A percentile compares a stretch with the other conserved stretches of the same genome.
phyloP scores from a whole-genome alignment of 441 rosid species.

The Metrosideros polymorpha region DNA sequence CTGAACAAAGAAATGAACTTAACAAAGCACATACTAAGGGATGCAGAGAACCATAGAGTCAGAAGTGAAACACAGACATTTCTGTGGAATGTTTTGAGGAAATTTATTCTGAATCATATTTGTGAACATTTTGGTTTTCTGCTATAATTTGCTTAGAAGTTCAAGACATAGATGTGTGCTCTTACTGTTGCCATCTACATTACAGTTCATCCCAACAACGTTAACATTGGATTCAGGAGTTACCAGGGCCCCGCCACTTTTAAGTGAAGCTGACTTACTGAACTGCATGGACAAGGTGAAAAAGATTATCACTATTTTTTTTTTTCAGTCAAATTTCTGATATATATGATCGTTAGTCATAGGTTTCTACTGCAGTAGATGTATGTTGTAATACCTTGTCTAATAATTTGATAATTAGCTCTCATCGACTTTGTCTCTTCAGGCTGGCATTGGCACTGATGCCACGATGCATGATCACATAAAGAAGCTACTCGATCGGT shows the following conservation, averaged over 20 bases:
- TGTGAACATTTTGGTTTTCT: background rate
- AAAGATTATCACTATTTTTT: conserved; percentile 1
- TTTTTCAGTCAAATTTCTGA: background rate
- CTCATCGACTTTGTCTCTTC: conserved; percentile 6
- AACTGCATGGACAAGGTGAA: conserved; percentile 97
- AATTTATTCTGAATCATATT: background rate
- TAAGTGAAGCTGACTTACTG: conserved; percentile 92
- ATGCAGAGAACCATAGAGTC: background rate
- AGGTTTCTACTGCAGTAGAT: background rate
- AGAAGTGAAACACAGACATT: background rate
- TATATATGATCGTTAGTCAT: background rate
- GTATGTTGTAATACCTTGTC: background rate
- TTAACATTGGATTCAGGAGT: conserved; percentile 86
- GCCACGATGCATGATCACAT: conserved; percentile 99
- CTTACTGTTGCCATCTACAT: background rate
- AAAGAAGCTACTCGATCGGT: conserved; percentile 93
- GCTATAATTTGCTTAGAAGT: background rate
- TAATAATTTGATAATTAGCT: background rate
- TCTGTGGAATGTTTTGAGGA: background rate
- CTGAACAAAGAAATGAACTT: background rate
- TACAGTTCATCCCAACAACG: conserved; percentile 74
- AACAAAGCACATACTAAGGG: background rate
- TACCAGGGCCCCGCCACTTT: conserved; percentile 84
- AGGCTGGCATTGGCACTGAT: conserved; percentile 98
- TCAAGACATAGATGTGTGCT: background rate